Evolutionary conservation across 805 yeast species (phyloP), one percentile per base, ranked within the genome.

Genomic region (Yamadazyma tumulicola): DNA sequence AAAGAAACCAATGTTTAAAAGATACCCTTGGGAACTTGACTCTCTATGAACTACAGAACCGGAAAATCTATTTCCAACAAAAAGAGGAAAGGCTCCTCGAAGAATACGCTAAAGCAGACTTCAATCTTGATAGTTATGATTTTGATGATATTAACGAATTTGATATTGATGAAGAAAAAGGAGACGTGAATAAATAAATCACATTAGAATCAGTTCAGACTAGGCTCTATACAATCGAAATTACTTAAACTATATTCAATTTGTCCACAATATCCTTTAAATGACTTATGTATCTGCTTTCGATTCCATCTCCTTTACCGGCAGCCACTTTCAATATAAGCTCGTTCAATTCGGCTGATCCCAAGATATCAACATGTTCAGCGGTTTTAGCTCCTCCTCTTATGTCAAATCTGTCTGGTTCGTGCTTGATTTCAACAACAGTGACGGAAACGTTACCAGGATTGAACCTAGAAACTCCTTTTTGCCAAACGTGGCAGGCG

Each of bases 321-420:
- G 85, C 69, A 1, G 89, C 97, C 12, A 93, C 87, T 42, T 75
- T 74, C 35, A 91, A 64, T 9, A 93, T 67, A 50, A 89, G 64
- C 52, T 93, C 98, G 54, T 93, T 93, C 55, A 93, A 66, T 52
- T 83, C 95, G 1, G 97, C 86, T 43, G 95, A 79, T 2, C 98
- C 98, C 30, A 93, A 67, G 30, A 93, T 89, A 55, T 93, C 98
- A 19, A 93, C 98, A 58, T 93, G 98, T 51, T 93, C 98, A 1
- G 97, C 97, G 1, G 97, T 91, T 55, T 84, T 85, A 8, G 96
- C 94, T 10, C 98, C 98, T 17, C 98, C 98, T 45, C 98, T 74
- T 21, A 93, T 85, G 62, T 93, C 98, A 50, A 85, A 88, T 46
- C 85, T 66, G 52, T 86, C 95, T 0, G 98, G 98, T 54, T 89